Evolutionary conservation across 2,329 filamentous ascomycete genomes (phyloP), one percentile per base, ranked within the genome.

Genomic region (Niveomyces coronatus): DNA sequence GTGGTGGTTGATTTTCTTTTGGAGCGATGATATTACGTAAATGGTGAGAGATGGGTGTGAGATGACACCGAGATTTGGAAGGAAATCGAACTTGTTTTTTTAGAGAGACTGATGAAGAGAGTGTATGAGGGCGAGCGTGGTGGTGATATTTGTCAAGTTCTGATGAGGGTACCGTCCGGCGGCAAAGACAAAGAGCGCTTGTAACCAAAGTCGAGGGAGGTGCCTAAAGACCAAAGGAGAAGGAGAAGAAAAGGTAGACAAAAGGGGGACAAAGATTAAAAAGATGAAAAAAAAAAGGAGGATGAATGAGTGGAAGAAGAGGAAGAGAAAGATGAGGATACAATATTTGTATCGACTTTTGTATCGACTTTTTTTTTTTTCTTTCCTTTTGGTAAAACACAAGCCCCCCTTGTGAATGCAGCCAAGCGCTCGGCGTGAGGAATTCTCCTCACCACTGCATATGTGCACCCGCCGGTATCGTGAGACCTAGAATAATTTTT

Each of bases 1-100:
- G 19, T 23, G 19, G 18, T 17, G 5, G 4, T 31, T 33, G 8
- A 8, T 8, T 24, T 24, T 24, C 11, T 37, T 9, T 37, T 22
- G 26, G n/a, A 13, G 15, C 15, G 13, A 14, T 30, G 22, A 4
- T 14, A 5, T 9, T 18, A 14, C 7, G 10, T 18, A n/a, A 19
- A 27, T 31, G 37, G 31, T 34, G 26, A 34, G 37, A 39, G 24
- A 24, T 29, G 30, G n/a, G 17, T n/a, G 31, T 39, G 37, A 34
- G 34, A 24, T 11, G 11, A 24, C 22, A 24, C 7, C 7, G 22
- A 24, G 11, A 24, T 7, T 24, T 11, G 7, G 7, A 7, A 24
- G 22, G 22, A 24, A 24, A 24, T 24, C 11, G 22, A 24, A 24
- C 22, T 7, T 7, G 22, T 24, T 7, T 24, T 24, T n/a, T n/a